Evolutionary conservation across 345 rosid species (phyloP), one percentile per base, ranked within the genome.

Genomic region (Leavenworthia alabamica): DNA sequence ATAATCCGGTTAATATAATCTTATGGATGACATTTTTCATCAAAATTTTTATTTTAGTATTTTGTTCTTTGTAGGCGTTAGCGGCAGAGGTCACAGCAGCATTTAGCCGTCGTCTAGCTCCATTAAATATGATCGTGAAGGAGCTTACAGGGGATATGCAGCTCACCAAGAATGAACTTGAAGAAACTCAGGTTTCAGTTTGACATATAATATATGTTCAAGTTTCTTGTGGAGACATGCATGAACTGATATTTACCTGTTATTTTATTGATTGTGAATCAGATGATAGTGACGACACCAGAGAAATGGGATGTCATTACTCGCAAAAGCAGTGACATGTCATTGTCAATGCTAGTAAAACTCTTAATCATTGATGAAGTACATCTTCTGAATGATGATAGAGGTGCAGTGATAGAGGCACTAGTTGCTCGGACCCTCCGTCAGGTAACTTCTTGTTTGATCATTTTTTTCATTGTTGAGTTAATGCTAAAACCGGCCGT

Each of bases 261-360:
- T 39, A 11, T 35, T 35, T 62, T 20, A 42, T 14, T 59, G 55
- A 45, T 64, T 65, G 32, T 74, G 65, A 39, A 67, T 78, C 76
- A 92, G 98, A 92, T 92, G 98, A 92, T 92, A 66, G 98, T 92
- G 66, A 92, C 98, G 61, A 92, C 98, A 20, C 98, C 98, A 42
- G 98, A 92, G 82, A 92, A 92, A 77, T 92, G 98, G 98, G 98
- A 92, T 86, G 98, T 92, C 65, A 92, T 92, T 78, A 89, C 98
- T 61, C 96, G 98, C 70, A 92, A 92, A 76, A 92, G 95, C 83
- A 92, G 98, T 53, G 98, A 92, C 69, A 92, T 92, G 98, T 80
- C 98, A 28, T 83, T 92, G 70, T 92, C 96, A 70, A 83, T 89
- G 95, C 81, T 92, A 60, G 96, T 92, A 74, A 92, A 92, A 78